phyloP scores from a whole-genome alignment of 2,329 filamentous ascomycete species.

The Phialemonium atrogriseum region DNA sequence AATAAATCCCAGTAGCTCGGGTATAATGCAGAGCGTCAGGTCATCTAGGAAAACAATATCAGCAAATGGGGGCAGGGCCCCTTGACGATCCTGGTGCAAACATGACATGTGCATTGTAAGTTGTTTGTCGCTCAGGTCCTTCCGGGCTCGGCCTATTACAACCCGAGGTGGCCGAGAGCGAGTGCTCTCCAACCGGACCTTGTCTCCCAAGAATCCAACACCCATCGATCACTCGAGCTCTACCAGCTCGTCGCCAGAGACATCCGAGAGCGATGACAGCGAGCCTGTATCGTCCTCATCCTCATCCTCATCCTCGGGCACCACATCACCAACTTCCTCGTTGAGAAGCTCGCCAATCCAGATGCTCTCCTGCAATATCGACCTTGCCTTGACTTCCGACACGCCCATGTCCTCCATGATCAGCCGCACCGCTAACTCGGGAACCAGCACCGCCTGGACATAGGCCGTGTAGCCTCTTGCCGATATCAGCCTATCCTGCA shows the following conservation, averaged over 20 bases:
- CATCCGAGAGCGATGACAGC: constrained; percentile 7
- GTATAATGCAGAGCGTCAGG: no score
- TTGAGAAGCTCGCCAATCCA: constrained; percentile 60
- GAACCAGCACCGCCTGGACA: constrained; percentile 68
- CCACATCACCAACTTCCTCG: constrained; percentile 52
- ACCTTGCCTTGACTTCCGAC: constrained; percentile 31
- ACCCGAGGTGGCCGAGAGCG: no score
- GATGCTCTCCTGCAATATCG: constrained; percentile 58
- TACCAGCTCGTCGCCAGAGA: background rate
- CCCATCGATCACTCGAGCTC: no score
- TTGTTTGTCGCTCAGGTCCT: no score
- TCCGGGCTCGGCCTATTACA: no score
- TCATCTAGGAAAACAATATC: no score
- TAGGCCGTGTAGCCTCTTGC: constrained; percentile 59
- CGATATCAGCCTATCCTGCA: constrained; percentile 57
- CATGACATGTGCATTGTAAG: no score
- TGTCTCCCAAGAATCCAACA: no score
- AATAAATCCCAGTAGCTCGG: no score
- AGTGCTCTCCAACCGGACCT: no score
- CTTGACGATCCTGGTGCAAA: no score
- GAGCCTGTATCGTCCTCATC: constrained; percentile 17
- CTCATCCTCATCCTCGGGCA: constrained; percentile 18
- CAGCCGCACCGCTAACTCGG: constrained; percentile 52
- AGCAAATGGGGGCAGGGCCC: no score
- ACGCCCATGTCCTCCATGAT: constrained; percentile 49